These are phyloP conservation scores for Yarrowia divulgata DNA, from an alignment of 805 yeast genomes.

Conservation along the genomic window DNA sequence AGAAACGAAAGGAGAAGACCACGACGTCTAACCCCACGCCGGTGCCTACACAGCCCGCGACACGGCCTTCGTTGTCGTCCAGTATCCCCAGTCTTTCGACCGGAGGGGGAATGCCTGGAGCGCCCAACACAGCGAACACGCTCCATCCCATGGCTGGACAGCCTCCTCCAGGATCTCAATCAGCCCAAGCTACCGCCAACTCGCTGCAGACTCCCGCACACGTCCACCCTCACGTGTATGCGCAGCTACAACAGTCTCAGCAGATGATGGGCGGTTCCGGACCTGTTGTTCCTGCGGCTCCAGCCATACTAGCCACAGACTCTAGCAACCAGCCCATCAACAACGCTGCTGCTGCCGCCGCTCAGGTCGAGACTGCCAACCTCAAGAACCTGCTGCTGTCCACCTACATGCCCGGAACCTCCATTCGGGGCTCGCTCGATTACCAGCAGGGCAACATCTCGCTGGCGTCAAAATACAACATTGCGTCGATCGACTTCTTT, in stretches of 20 bases:
- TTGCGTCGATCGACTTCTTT: slow-evolving; percentile 40
- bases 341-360: slow-evolving; percentile 21
- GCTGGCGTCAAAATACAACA: slow-evolving; percentile 39
- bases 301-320: slow-evolving; percentile 19
- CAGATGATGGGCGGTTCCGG: slow-evolving; percentile 30
- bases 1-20: slow-evolving; percentile 21
- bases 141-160: slow-evolving; percentile 30
- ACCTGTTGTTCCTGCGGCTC: slow-evolving; percentile 13
- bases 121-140: slow-evolving; percentile 17
- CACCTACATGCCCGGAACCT: slow-evolving; percentile 46
- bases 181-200: background rate
- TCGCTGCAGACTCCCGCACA: slow-evolving; percentile 36
- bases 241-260: slow-evolving; percentile 34
- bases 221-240: slow-evolving; percentile 36
- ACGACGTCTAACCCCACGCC: background rate
- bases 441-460: slow-evolving; percentile 43
- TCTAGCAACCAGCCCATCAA: slow-evolving; percentile 25
- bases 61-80: background rate
- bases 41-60: background rate
- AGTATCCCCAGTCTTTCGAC: background rate
- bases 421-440: slow-evolving; percentile 46
- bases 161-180: slow-evolving; percentile 12
- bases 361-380: slow-evolving; percentile 20
- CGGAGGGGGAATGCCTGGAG: background rate
- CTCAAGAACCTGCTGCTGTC: slow-evolving; percentile 27